Evolutionary conservation across 2,329 filamentous ascomycete genomes (phyloP).

Genomic region (Calonectria montana): DNA sequence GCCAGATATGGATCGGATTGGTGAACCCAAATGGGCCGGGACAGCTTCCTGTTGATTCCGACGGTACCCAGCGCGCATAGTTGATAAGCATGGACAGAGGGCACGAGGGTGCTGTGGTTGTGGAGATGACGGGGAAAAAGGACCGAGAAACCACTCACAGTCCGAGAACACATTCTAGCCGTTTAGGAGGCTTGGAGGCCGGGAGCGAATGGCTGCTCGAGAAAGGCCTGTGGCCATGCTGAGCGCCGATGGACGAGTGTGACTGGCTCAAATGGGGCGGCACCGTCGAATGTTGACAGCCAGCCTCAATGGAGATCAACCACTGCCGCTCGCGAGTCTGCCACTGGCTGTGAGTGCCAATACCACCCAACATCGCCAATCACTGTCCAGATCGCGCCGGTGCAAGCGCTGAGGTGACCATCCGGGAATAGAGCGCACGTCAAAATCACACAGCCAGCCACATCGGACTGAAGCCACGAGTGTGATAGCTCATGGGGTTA

Average conservation of each 20-base stretch:
- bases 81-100: conserved; percentile 28
- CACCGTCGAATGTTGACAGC: conserved; percentile 11
- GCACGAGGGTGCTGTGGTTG: conserved; percentile 29
- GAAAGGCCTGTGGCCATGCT: conserved; percentile 19
- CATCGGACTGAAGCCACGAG: conserved; percentile 7
- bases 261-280: conserved; percentile 19
- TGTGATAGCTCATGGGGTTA: conserved; percentile 4
- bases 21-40: conserved; percentile 18
- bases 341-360: not conserved
- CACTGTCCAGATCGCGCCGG: not conserved
- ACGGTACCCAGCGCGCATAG: conserved; percentile 15
- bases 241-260: conserved; percentile 14
- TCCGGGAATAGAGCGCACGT: conserved; percentile 17
- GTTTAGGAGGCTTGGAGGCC: conserved; percentile 28
- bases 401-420: not conserved
- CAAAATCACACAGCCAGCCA: not conserved
- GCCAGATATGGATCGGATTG: conserved; percentile 20
- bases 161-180: conserved; percentile 25
- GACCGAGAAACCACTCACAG: conserved; percentile 44
- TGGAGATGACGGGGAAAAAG: conserved; percentile 38
- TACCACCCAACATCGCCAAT: conserved; percentile 4
- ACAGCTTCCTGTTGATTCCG: conserved; percentile 23
- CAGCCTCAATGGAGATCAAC: conserved; percentile 24
- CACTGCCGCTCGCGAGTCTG: conserved; percentile 17
- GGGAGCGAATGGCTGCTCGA: conserved; percentile 33